Evolutionary conservation across 345 rosid species (phyloP).

Genomic region (Heritiera littoralis): DNA sequence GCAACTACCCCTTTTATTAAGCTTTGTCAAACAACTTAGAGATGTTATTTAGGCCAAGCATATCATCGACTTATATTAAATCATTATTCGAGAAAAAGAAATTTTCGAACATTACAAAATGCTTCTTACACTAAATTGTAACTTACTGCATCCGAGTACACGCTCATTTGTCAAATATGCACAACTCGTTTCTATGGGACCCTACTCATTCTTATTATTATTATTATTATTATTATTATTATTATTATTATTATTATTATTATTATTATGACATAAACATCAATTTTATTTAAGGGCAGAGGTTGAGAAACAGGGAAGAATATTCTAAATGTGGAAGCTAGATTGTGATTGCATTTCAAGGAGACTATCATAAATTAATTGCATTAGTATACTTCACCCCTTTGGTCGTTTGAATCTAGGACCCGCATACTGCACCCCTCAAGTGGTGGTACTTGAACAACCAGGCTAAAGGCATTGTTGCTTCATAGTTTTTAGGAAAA

Average conservation of each 20-base stretch:
- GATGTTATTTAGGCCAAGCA: neutral
- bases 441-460: too few relatives aligned
- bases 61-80: neutral
- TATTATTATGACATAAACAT: neutral
- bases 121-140: too few relatives aligned
- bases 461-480: too few relatives aligned
- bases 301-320: neutral
- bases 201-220: neutral
- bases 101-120: too few relatives aligned
- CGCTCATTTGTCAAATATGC: slow-evolving; percentile 67
- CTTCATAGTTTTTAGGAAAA: too few relatives aligned
- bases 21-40: neutral
- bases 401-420: too few relatives aligned
- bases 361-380: neutral
- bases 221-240: neutral
- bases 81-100: slow-evolving; percentile 10
- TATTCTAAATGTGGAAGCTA: neutral
- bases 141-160: slow-evolving; percentile 80
- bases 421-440: too few relatives aligned
- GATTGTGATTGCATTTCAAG: neutral
- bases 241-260: neutral
- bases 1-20: neutral
- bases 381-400: neutral
- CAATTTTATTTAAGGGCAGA: neutral
- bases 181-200: slow-evolving; percentile 57